Percentiles rank a stretch among this genome's conserved stretches.
Conservation (phyloP, 1,284 basidiomycete genomes). For the Ustilago sp. region DNA sequence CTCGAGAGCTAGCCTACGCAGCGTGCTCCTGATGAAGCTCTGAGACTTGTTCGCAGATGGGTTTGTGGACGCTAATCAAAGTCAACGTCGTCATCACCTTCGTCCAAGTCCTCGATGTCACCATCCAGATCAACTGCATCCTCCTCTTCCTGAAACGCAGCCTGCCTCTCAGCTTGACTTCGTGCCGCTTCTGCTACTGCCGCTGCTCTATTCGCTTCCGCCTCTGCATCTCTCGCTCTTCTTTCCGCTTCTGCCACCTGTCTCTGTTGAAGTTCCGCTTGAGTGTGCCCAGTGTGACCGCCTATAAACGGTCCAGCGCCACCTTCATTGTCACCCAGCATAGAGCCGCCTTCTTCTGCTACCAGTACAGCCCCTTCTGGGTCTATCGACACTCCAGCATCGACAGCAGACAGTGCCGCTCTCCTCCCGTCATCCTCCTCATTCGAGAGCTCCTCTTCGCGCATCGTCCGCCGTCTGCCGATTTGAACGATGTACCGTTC, state of each 20-base stretch:
- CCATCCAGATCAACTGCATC: conserved; percentile 56
- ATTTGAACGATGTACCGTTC: conserved; percentile 65
- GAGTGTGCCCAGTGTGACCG: conserved; percentile 43
- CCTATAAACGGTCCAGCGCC: conserved; percentile 19
- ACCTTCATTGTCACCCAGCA: conserved; percentile 20
- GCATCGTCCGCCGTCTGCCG: conserved; percentile 54
- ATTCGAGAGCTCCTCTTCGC: conserved; percentile 59
- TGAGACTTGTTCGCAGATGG: neutral
- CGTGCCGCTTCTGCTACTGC: conserved; percentile 38
- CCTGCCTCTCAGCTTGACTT: conserved; percentile 39
- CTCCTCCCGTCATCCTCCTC: conserved; percentile 55
- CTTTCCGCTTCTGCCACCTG: conserved; percentile 33
- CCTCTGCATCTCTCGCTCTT: conserved; percentile 44
- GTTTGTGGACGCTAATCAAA: conserved; percentile 26
- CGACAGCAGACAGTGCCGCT: conserved; percentile 28
- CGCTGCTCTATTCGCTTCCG: conserved; percentile 32
- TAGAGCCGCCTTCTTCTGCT: conserved; percentile 14
- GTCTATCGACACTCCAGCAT: conserved; percentile 24
- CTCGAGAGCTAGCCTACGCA: neutral
- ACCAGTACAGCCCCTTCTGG: conserved; percentile 11
- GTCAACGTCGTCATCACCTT: conserved; percentile 50
- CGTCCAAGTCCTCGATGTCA: conserved; percentile 60
- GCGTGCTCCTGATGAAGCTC: neutral
- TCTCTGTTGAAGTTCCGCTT: conserved; percentile 36
- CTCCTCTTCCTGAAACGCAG: conserved; percentile 45